These are phyloP conservation scores for Microbotryomycetes sp. DNA, from an alignment of 1,284 basidiomycete genomes.

Conservation along the genomic window DNA sequence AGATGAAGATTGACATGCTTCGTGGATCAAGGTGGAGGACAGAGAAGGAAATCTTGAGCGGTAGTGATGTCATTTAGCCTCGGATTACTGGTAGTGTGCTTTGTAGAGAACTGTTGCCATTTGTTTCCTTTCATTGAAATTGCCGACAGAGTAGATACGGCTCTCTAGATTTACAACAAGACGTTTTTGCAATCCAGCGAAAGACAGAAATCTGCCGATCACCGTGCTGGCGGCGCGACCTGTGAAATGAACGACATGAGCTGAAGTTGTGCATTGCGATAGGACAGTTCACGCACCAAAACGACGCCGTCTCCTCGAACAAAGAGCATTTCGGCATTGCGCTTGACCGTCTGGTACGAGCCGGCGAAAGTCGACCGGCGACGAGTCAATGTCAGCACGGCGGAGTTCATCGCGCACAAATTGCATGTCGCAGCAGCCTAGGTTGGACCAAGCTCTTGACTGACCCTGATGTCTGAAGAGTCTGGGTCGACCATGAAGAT, in stretches of 20 bases:
- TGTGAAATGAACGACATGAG: neutral
- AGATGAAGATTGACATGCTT: constrained; percentile 21
- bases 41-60: constrained; percentile 27
- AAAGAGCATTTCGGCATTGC: constrained; percentile 96
- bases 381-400: neutral
- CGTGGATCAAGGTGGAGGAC: constrained; percentile 23
- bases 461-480: constrained; percentile 30
- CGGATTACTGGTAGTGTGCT: neutral
- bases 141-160: no score
- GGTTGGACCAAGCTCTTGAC: neutral
- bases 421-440: neutral
- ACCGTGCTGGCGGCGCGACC: constrained; percentile 31
- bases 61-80: constrained; percentile 21
- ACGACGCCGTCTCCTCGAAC: constrained; percentile 77
- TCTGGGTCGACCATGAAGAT: constrained; percentile 75
- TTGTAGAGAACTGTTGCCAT: no score
- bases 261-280: neutral
- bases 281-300: constrained; percentile 26
- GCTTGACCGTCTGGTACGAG: constrained; percentile 73
- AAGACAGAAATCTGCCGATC: neutral
- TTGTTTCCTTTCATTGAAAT: neutral
- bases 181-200: neutral
- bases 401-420: neutral
- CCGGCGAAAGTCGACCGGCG: neutral
- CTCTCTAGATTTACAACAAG: neutral